Base-by-base conservation (phyloP, 306 rosid species). In the Pyrus pyrifolia region DNA sequence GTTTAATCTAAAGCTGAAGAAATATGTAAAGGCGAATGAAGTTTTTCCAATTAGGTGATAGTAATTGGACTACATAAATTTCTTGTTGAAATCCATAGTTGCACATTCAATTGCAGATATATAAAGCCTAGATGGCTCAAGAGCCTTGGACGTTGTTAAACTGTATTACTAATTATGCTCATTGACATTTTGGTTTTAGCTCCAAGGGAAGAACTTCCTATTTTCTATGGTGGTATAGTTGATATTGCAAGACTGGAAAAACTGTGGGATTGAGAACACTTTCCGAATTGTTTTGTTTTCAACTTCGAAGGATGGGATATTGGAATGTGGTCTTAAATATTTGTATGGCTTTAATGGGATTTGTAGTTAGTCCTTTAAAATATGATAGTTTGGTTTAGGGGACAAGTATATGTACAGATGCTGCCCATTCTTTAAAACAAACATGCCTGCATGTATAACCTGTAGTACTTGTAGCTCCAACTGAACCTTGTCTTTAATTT, bases 401-500 rank as follows among this genome's bases (percentile, higher is more conserved):
- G 30, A 53, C 38, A 18, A 30, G 61, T 51, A 51, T 10, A 22
- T 4, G 19, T 29, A 4, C 13, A 21, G 46, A 30, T 2, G 53
- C 76, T 72, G 17, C n/a, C 23, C 51, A 11, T 51, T 35, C 51
- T 21, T 55, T n/a, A 13, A 72, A 35, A 18, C 66, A 57, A 53
- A 31, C 3, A 11, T 57, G 22, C 52, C 17, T 40, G 55, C 68
- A 38, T 73, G 3, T 72, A 33, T 23, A 33, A 55, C 11, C 19
- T 51, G 7, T 69, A 70, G 65, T 30, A 38, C 18, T 73, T 59
- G 53, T 40, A 73, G 25, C 55, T 38, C 73, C 55, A 68, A 52
- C 42, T 82, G 45, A 71, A 45, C 70, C 31, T 62, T 77, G 55
- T 30, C 17, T 31, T 35, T 62, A 23, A 66, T 78, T 70, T 63